Base-by-base conservation (phyloP, 2,329 filamentous ascomycete genomes). In the Paecilomyces niveus region DNA sequence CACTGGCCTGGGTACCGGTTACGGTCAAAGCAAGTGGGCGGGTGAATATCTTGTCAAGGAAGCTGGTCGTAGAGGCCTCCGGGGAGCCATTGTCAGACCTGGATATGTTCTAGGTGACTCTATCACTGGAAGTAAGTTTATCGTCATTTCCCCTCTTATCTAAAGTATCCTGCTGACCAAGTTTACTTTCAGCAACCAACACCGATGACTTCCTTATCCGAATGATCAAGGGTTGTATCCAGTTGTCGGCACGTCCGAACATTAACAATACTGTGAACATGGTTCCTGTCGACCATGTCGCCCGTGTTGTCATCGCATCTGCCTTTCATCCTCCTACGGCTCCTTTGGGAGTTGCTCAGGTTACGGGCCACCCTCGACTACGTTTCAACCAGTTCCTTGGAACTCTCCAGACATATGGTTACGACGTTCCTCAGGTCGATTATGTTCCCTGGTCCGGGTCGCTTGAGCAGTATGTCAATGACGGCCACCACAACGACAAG, bases 201-300 rank as follows among this genome's bases (percentile, higher is more conserved):
- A 92, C 87, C 0, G 93, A 97, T 68, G 93, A 97, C 74, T 97
- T 97, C 79, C 77, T 97, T 6, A 83, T 96, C 63, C 85, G 93
- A 45, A 85, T 97, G 76, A 77, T 88, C 58, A 96, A 97, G 77
- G 92, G 91, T 58, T 96, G 91, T 67, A 79, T 96, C 55, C 92
- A 97, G 74, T 80, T 97, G 2, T 78, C 78, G 2, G 80, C 81
- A 2, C 82, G 90, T 0, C 93, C 92, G 1, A 82, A 84, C 64
- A 95, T 97, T 65, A 75, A 81, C 71, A 97, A 96, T 78, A 90
- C 90, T 0, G 85, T 97, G 73, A 97, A 97, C 77, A 85, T 88
- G 72, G 89, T 96, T 0, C 92, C 93, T 0, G 92, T 96, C 26
- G 85, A 86, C 62, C 90, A 96, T 64, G 92, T 97, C 35, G 84